These are phyloP conservation scores for Plantago coronopus DNA, from an alignment of 305 asterid genomes.

Conservation along the genomic window DNA sequence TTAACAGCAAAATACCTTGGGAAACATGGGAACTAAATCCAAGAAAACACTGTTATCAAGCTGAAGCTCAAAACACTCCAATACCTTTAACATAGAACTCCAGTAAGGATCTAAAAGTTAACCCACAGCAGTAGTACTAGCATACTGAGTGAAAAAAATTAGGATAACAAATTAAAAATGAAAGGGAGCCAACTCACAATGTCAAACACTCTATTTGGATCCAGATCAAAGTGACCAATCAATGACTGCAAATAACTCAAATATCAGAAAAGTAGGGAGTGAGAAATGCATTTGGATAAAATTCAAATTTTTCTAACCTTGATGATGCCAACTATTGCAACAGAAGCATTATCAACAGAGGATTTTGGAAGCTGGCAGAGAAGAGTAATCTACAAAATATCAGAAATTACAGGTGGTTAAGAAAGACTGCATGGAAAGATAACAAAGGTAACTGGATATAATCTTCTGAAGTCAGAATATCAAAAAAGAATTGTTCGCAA, in stretches of 20 bases:
- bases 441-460: too few species aligned
- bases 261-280: conserved; percentile 32
- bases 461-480: too few species aligned
- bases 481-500: too few species aligned
- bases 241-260: conserved; percentile 66
- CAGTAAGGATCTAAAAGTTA: conserved; percentile 26
- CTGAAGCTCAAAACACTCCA: conserved; percentile 95
- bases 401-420: conserved; percentile 19
- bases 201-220: conserved; percentile 96
- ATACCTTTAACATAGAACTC: conserved; percentile 44
- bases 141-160: conserved; percentile 8
- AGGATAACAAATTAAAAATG: conserved; percentile 5
- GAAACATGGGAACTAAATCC: conserved; percentile 92
- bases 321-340: conserved; percentile 79
- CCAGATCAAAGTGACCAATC: conserved; percentile 97
- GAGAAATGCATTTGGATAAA: conserved; percentile 22
- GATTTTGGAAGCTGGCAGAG: conserved; percentile 85
- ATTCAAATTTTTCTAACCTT: conserved; percentile 49
- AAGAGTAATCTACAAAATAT: conserved; percentile 69
- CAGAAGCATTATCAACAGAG: conserved; percentile 57
- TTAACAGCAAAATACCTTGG: conserved; percentile 56
- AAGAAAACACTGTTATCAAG: conserved; percentile 70
- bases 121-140: conserved; percentile 13
- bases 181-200: conserved; percentile 57
- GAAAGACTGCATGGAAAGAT: conserved; percentile 15